phyloP scores from a whole-genome alignment of 2,329 filamentous ascomycete species.

The Alternaria gansuensis region DNA sequence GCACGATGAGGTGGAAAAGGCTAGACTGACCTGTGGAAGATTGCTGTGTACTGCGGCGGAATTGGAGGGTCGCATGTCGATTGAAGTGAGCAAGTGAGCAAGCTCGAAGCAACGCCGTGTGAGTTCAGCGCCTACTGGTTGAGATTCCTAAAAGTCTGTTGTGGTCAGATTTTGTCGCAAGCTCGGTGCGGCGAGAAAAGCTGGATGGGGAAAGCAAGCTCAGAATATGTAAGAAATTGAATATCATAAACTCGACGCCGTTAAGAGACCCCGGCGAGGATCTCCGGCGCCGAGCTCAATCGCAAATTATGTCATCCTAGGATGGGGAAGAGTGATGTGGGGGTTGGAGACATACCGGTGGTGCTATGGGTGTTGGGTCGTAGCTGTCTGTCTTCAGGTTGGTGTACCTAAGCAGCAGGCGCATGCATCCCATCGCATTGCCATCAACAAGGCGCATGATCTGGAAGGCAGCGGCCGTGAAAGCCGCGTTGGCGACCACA shows the following conservation, averaged over 20 bases:
- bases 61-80: not conserved
- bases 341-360: slow-evolving; percentile 36
- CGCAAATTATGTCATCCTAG: slow-evolving; percentile 99
- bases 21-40: slow-evolving; percentile 24
- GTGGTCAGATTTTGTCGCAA: slow-evolving; percentile 8
- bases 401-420: not conserved
- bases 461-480: not conserved
- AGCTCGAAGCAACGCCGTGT: not conserved
- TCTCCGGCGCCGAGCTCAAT: slow-evolving; percentile 87
- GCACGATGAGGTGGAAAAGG: slow-evolving; percentile 4
- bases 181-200: not conserved
- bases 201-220: slow-evolving; percentile 52
- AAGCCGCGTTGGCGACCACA: slow-evolving; percentile 1
- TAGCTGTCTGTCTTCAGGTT: slow-evolving; percentile 14
- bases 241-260: slow-evolving; percentile 81
- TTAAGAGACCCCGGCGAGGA: slow-evolving; percentile 92
- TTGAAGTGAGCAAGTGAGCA: not conserved
- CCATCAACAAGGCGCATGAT: not conserved
- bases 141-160: slow-evolving; percentile 8
- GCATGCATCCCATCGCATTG: slow-evolving; percentile 5
- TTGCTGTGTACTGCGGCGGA: not conserved
- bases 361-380: slow-evolving; percentile 7
- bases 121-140: not conserved
- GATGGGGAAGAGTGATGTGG: slow-evolving; percentile 15
- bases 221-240: slow-evolving; percentile 99